phyloP scores from a whole-genome alignment of 2,329 filamentous ascomycete species.

The Didymella exigua region DNA sequence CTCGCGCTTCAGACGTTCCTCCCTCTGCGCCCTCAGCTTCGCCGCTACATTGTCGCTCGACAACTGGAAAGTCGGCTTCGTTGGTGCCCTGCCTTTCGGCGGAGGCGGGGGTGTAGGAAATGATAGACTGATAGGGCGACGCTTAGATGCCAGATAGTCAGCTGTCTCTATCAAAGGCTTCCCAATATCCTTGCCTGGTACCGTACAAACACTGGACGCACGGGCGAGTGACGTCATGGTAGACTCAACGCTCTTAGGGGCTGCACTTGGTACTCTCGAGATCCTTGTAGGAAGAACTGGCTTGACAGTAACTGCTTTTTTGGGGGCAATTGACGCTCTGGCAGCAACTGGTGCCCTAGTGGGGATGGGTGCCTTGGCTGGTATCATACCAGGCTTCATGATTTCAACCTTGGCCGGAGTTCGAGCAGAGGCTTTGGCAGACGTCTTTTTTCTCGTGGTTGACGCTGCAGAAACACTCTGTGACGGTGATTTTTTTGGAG shows the following conservation, averaged over 20 bases:
- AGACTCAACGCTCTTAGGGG: conserved; percentile 39
- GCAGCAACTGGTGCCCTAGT: not conserved
- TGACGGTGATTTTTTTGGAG: conserved; percentile 25
- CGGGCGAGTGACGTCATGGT: conserved; percentile 31
- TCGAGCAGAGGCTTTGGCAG: not conserved
- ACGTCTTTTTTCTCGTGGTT: conserved; percentile 10
- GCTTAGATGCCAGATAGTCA: conserved; percentile 52
- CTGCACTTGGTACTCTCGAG: conserved; percentile 35
- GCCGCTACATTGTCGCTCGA: conserved; percentile 61
- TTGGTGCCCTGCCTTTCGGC: conserved; percentile 57
- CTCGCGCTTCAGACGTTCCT: conserved; percentile 55
- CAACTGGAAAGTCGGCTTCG: conserved; percentile 57
- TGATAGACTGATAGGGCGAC: conserved; percentile 54
- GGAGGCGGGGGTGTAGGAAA: conserved; percentile 56
- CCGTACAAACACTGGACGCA: conserved; percentile 35
- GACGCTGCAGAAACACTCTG: conserved; percentile 12
- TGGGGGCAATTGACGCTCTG: not conserved
- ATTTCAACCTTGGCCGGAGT: not conserved
- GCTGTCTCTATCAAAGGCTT: conserved; percentile 34
- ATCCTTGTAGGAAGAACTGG: conserved; percentile 24
- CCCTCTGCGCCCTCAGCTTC: conserved; percentile 58
- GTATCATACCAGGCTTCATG: not conserved
- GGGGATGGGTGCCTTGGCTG: not conserved
- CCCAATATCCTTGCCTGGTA: conserved; percentile 28
- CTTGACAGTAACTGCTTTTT: not conserved